These are phyloP conservation scores for Aureobasidium sp. DNA, from an alignment of 2,329 filamentous ascomycete species.

Conservation along the genomic window DNA sequence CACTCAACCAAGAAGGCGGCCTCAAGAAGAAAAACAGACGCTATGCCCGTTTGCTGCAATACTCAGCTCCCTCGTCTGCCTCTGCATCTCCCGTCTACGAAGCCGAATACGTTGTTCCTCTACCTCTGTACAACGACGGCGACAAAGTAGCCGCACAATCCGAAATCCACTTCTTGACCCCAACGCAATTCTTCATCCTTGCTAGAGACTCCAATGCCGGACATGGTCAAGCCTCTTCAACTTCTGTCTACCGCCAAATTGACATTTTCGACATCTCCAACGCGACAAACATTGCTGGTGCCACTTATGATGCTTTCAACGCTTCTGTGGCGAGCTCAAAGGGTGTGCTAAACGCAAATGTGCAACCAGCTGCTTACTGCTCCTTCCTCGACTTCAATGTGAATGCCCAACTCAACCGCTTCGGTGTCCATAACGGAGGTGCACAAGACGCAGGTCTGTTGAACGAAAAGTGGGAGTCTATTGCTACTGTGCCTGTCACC, in stretches of 20 bases:
- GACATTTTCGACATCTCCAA: conserved; percentile 60
- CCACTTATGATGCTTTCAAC: conserved; percentile 29
- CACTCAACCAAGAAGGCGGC: conserved; percentile 56
- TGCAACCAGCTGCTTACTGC: conserved; percentile 57
- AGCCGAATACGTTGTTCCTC: conserved; percentile 59
- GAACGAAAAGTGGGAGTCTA: conserved; percentile 73
- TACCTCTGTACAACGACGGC: conserved; percentile 51
- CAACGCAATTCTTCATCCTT: conserved; percentile 60
- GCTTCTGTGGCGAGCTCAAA: conserved; percentile 39
- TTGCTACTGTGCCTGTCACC: conserved; percentile 54
- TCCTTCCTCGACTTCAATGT: conserved; percentile 62
- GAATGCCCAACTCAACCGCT: conserved; percentile 56
- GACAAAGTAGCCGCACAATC: conserved; percentile 58
- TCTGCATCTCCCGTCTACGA: conserved; percentile 36
- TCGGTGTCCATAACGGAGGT: conserved; percentile 63
- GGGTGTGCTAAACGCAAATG: conserved; percentile 45
- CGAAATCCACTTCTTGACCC: conserved; percentile 58
- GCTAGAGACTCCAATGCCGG: conserved; percentile 57
- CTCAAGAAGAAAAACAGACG: conserved; percentile 47
- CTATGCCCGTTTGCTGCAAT: conserved; percentile 57
- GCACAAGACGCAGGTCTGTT: conserved; percentile 51
- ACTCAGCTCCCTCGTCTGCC: conserved; percentile 47
- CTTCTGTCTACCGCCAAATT: conserved; percentile 55
- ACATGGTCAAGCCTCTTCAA: conserved; percentile 49
- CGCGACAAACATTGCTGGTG: conserved; percentile 54